A percentile compares a stretch with the other conserved stretches of the same genome.
phyloP scores from a whole-genome alignment of 2,329 filamentous ascomycete species.

The Rhynchosporium graminicola region DNA sequence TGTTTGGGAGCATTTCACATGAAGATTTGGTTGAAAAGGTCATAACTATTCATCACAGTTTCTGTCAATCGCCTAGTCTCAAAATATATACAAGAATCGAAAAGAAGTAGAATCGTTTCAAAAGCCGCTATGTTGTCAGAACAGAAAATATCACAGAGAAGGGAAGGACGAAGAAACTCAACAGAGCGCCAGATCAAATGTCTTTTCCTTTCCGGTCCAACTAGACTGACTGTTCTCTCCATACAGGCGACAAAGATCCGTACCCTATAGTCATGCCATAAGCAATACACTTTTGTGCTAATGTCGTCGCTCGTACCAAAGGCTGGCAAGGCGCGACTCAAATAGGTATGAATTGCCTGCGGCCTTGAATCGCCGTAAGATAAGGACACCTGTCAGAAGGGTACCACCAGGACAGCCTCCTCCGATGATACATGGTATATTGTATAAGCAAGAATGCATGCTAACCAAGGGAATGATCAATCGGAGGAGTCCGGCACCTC shows the following conservation, averaged over 20 bases:
- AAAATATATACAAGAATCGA: constrained; percentile 33
- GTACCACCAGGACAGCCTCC: constrained; percentile 34
- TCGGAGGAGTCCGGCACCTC: constrained; percentile 37
- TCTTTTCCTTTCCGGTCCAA: constrained; percentile 35
- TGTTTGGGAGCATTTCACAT: too few species aligned
- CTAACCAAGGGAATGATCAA: constrained; percentile 36
- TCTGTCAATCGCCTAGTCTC: constrained; percentile 7
- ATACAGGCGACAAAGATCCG: constrained; percentile 31
- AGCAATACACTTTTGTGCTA: constrained; percentile 34
- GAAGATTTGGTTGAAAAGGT: neutral
- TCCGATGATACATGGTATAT: constrained; percentile 32
- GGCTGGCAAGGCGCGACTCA: constrained; percentile 23
- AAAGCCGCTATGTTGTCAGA: constrained; percentile 27
- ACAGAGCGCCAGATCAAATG: constrained; percentile 38
- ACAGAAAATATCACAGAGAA: constrained; percentile 28
- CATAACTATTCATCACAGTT: constrained; percentile 12
- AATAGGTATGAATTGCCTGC: constrained; percentile 39
- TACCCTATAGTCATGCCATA: constrained; percentile 34
- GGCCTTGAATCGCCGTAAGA: constrained; percentile 34
- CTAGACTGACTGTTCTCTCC: constrained; percentile 35
- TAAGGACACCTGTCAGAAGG: constrained; percentile 26
- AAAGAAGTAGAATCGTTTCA: constrained; percentile 26
- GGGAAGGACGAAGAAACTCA: constrained; percentile 18
- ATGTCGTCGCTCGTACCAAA: constrained; percentile 23
- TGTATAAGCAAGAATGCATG: constrained; percentile 23